Conservation (phyloP, 139 green algal species). For the Volvox africanus region DNA sequence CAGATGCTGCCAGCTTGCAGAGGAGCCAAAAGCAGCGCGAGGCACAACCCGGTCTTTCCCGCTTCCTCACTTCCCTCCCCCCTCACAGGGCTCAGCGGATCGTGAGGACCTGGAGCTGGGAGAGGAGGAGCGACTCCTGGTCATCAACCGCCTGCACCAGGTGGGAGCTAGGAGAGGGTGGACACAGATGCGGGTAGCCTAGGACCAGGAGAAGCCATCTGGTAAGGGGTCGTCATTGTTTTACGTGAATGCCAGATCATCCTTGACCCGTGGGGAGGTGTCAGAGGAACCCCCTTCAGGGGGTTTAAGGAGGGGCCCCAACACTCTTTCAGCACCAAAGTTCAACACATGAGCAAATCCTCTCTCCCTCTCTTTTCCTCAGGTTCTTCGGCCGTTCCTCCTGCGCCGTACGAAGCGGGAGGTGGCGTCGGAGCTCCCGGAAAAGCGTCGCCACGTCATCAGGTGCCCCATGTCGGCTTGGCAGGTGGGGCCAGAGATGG, state of each 20-base stretch:
- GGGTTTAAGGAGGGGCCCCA: too few species aligned
- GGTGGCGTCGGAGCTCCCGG: conserved; percentile 58
- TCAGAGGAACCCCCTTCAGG: too few species aligned
- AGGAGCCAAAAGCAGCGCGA: too few species aligned
- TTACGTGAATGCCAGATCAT: too few species aligned
- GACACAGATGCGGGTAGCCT: not conserved
- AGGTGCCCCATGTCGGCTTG: not conserved
- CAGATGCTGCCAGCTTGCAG: too few species aligned
- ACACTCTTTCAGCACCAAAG: too few species aligned
- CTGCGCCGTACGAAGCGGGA: conserved; percentile 80
- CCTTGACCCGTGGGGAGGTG: too few species aligned
- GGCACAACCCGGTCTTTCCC: not conserved
- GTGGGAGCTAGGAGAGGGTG: conserved; percentile 28
- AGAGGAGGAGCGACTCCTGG: conserved; percentile 78
- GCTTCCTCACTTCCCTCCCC: not conserved
- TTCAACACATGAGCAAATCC: too few species aligned
- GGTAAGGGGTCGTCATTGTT: too few species aligned
- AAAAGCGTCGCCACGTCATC: conserved; percentile 17
- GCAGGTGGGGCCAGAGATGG: not conserved
- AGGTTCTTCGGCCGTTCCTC: conserved; percentile 75
- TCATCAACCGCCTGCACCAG: conserved; percentile 78
- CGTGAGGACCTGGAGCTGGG: conserved; percentile 56
- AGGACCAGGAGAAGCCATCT: too few species aligned
- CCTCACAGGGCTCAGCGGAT: conserved; percentile 16
- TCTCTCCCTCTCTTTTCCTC: not conserved